Percentiles rank a stretch among this genome's conserved stretches.
These are phyloP conservation scores for Metschnikowia proteae DNA, from an alignment of 805 yeast species.

Conservation along the genomic window DNA sequence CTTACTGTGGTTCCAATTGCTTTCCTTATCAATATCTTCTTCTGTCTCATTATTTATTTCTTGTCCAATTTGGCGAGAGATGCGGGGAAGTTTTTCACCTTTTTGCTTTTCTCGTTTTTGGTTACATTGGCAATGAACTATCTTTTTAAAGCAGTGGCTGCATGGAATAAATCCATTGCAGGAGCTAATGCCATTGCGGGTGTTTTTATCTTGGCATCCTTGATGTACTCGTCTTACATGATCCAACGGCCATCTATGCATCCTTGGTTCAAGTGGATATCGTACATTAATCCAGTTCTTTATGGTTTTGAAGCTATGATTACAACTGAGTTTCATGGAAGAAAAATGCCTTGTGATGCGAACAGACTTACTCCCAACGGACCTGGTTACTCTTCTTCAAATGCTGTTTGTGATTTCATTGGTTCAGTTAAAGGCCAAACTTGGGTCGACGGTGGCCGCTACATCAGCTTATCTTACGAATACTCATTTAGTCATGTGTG, in stretches of 20 bases:
- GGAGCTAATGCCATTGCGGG: constrained; percentile 56
- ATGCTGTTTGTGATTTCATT: constrained; percentile 14
- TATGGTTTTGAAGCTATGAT: constrained; percentile 30
- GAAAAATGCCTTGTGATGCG: constrained; percentile 25
- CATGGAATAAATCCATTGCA: constrained; percentile 49
- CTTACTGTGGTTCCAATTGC: constrained; percentile 22
- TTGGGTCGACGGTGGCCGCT: constrained; percentile 29
- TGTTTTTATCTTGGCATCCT: constrained; percentile 35
- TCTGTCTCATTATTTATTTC: constrained; percentile 53
- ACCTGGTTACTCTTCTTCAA: constrained; percentile 19
- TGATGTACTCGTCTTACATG: constrained; percentile 31
- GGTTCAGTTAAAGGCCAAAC: constrained; percentile 17
- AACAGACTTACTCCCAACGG: constrained; percentile 23
- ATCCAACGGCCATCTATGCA: constrained; percentile 34
- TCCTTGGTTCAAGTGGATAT: constrained; percentile 36
- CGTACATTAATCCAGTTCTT: constrained; percentile 33
- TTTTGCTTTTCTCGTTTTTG: constrained; percentile 43
- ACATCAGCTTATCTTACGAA: constrained; percentile 29
- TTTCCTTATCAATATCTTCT: constrained; percentile 45
- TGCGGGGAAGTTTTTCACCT: constrained; percentile 55
- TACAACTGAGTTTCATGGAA: constrained; percentile 30
- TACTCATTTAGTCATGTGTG: constrained; percentile 40
- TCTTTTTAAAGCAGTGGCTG: constrained; percentile 51
- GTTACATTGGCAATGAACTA: constrained; percentile 51
- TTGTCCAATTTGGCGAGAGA: constrained; percentile 48